These are phyloP conservation scores for Cladophialophora bantiana DNA, from an alignment of 2,329 filamentous ascomycete genomes.

Conservation along the genomic window DNA sequence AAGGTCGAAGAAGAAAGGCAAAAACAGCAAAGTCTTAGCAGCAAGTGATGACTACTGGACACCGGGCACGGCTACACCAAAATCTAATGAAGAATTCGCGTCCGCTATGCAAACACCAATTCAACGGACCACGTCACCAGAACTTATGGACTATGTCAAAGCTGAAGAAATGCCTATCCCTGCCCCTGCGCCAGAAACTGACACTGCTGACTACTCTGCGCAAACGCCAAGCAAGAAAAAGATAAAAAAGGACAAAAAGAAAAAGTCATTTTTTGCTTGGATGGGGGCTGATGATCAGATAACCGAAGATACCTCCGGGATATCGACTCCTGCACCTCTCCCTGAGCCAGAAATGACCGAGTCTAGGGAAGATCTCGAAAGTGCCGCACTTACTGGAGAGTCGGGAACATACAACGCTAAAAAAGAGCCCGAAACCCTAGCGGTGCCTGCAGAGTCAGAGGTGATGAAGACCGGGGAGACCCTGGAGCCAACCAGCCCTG, in stretches of 20 bases:
- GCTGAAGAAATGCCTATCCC: neutral
- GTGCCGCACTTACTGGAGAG: neutral
- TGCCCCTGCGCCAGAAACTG: constrained; percentile 4
- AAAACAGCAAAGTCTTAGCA: constrained; percentile 20
- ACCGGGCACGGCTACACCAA: constrained; percentile 16
- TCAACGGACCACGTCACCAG: constrained; percentile 2
- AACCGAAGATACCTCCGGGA: constrained; percentile 4
- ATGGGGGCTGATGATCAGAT: constrained; percentile 15
- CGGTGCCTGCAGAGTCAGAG: neutral
- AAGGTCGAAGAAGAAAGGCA: constrained; percentile 42
- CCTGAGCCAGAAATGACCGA: neutral
- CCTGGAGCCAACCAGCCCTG: neutral
- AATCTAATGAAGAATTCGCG: constrained; percentile 18
- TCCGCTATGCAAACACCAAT: constrained; percentile 19
- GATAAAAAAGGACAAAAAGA: constrained; percentile 35
- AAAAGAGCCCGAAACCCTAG: neutral
- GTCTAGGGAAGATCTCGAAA: neutral
- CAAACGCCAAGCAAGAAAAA: constrained; percentile 45
- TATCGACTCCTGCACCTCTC: constrained; percentile 1
- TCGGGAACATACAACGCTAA: neutral
- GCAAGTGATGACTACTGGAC: constrained; percentile 1
- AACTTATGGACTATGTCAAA: constrained; percentile 16
- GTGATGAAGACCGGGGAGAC: neutral
- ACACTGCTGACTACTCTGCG: constrained; percentile 14
- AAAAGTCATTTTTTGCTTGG: constrained; percentile 23